Conservation (phyloP, 768 basidiomycete species). For the Punctularia strigosozonata region DNA sequence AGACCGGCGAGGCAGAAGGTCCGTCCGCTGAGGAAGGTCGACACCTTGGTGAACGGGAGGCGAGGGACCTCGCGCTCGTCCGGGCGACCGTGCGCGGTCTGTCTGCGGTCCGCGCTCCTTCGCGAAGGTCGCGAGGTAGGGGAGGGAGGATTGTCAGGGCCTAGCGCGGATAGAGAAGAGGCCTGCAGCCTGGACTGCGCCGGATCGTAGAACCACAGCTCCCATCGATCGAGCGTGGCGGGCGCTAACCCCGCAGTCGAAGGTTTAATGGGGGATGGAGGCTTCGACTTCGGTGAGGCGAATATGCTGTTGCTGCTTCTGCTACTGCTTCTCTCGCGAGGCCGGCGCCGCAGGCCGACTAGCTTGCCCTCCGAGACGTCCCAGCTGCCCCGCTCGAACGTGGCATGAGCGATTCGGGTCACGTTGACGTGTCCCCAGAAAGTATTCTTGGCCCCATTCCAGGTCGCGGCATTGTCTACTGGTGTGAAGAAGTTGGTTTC, state of each 20-base stretch:
- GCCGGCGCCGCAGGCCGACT: conserved; percentile 60
- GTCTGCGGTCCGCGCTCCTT: not conserved
- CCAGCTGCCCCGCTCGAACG: conserved; percentile 74
- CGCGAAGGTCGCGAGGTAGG: conserved; percentile 1
- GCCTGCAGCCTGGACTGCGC: conserved; percentile 32
- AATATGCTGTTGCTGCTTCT: conserved; percentile 15
- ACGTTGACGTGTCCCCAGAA: conserved; percentile 52
- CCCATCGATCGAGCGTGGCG: conserved; percentile 71
- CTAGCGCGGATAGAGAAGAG: conserved; percentile 39
- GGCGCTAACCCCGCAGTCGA: conserved; percentile 42
- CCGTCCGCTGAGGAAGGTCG: conserved; percentile 39
- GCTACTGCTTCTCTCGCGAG: conserved; percentile 27
- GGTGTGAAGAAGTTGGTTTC: conserved; percentile 10
- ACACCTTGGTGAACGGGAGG: conserved; percentile 73
- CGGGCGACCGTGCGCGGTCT: conserved; percentile 5
- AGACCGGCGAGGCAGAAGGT: conserved; percentile 57
- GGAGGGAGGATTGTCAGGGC: conserved; percentile 13
- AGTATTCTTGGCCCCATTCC: conserved; percentile 13
- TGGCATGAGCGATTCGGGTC: conserved; percentile 39
- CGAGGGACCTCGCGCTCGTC: conserved; percentile 29
- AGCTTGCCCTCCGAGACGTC: conserved; percentile 43
- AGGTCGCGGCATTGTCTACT: conserved; percentile 3
- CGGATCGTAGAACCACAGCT: conserved; percentile 70
- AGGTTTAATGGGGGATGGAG: conserved; percentile 7
- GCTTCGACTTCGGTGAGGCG: conserved; percentile 5